Conservation (phyloP, 306 rosid genomes). For the Abrus precatorius region DNA sequence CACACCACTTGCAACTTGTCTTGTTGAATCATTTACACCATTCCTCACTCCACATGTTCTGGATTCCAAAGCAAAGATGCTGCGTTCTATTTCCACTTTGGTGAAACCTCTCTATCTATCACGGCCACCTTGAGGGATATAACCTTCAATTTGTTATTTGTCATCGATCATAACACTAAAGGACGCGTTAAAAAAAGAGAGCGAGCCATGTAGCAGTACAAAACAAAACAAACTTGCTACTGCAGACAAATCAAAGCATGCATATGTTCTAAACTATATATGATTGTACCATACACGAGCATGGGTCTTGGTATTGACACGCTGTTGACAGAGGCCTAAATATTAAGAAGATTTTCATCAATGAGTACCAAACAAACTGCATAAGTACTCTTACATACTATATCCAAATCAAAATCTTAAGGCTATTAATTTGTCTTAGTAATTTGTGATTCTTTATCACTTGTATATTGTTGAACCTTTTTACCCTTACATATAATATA, state of each 20-base stretch:
- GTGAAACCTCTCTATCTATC: conserved; percentile 39
- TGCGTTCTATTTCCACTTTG: conserved; percentile 50
- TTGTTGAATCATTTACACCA: conserved; percentile 66
- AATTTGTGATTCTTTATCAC: too few relatives aligned
- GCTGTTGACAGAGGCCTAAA: too few relatives aligned
- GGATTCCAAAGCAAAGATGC: conserved; percentile 56
- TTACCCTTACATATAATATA: too few relatives aligned
- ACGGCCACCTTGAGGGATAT: conserved; percentile 8
- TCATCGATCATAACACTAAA: conserved; percentile 22
- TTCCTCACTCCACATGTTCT: conserved; percentile 59
- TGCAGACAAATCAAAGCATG: conserved; percentile 36
- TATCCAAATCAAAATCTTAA: too few relatives aligned
- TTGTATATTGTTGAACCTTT: too few relatives aligned
- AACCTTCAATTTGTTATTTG: conserved; percentile 31
- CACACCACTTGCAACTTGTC: conserved; percentile 60
- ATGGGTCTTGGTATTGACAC: not conserved
- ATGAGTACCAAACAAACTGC: too few relatives aligned
- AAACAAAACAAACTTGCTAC: conserved; percentile 34
- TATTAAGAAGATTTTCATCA: too few relatives aligned
- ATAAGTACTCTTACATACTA: too few relatives aligned
- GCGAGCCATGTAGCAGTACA: not conserved
- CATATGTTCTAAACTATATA: conserved; percentile 32
- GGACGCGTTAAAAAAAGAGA: conserved; percentile 5
- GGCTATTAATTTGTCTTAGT: too few relatives aligned
- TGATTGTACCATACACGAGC: conserved; percentile 19